These are phyloP conservation scores for Sporothrix mexicana DNA, from an alignment of 2,329 filamentous ascomycete genomes.

Conservation along the genomic window DNA sequence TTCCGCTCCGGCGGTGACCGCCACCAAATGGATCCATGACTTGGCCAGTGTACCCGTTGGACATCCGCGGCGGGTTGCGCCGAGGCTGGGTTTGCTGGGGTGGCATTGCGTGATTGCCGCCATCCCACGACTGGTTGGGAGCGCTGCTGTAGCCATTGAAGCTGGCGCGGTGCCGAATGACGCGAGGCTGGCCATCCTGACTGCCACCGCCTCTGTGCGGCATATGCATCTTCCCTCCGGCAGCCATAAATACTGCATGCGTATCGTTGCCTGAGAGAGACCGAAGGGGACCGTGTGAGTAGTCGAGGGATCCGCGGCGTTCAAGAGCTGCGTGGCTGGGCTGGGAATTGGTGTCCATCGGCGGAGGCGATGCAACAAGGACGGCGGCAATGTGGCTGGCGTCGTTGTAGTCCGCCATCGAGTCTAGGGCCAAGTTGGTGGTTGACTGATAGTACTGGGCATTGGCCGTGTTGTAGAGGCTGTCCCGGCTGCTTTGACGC, in stretches of 20 bases:
- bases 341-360: not conserved
- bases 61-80: slow-evolving; percentile 21
- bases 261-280: slow-evolving; percentile 15
- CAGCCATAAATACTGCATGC: not conserved
- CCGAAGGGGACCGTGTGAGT: not conserved
- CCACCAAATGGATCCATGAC: slow-evolving; percentile 37
- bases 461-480: slow-evolving; percentile 37
- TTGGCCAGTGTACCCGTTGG: slow-evolving; percentile 30
- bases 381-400: not conserved
- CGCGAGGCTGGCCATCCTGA: slow-evolving; percentile 27
- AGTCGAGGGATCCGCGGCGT: slow-evolving; percentile 40
- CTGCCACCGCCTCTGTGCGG: not conserved
- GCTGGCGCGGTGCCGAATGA: slow-evolving; percentile 46
- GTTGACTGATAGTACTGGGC: not conserved
- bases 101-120: slow-evolving; percentile 33
- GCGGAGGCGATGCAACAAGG: slow-evolving; percentile 27
- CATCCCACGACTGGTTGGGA: slow-evolving; percentile 36
- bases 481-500: slow-evolving; percentile 45
- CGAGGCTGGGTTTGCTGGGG: not conserved
- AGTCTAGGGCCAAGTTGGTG: not conserved
- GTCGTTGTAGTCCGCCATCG: not conserved
- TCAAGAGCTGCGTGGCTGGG: slow-evolving; percentile 37
- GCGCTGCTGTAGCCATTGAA: slow-evolving; percentile 42
- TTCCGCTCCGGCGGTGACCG: not conserved
- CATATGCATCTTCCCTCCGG: not conserved